A percentile compares a stretch with the other conserved stretches of the same genome.
Conservation (phyloP, 2,329 filamentous ascomycete genomes). For the Domatiomyces globalis region DNA sequence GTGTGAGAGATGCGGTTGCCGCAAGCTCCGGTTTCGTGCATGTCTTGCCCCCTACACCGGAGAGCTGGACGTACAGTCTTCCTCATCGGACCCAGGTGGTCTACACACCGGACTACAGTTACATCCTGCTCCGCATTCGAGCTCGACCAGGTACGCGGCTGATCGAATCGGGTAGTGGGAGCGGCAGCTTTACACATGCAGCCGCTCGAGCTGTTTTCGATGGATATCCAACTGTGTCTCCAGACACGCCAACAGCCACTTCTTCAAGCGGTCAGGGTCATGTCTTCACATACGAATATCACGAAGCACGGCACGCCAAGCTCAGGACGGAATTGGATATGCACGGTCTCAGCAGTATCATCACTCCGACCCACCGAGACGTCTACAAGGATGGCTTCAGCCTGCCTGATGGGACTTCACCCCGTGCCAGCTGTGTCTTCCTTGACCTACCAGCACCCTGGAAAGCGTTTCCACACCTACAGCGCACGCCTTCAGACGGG, state of each 20-base stretch:
- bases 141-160: conserved; percentile 32
- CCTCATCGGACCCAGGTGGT: conserved; percentile 40
- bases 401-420: conserved; percentile 22
- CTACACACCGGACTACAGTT: conserved; percentile 41
- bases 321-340: conserved; percentile 30
- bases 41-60: conserved; percentile 35
- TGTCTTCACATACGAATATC: conserved; percentile 39
- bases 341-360: conserved; percentile 32
- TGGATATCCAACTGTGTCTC: conserved; percentile 19
- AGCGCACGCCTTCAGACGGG: conserved; percentile 23
- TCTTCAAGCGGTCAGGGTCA: conserved; percentile 23
- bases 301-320: conserved; percentile 29
- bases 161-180: conserved; percentile 39
- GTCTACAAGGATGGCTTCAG: conserved; percentile 37
- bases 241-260: conserved; percentile 8
- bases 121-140: conserved; percentile 35
- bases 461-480: conserved; percentile 35
- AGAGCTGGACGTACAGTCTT: conserved; percentile 37
- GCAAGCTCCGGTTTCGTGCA: conserved; percentile 36
- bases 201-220: conserved; percentile 36
- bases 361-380: conserved; percentile 34
- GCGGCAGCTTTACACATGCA: conserved; percentile 39
- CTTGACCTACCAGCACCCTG: conserved; percentile 38
- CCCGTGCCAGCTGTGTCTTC: conserved; percentile 34
- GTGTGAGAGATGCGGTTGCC: conserved; percentile 23